Percentiles rank a stretch among this genome's conserved stretches.
Conservation (phyloP, 73 alveolate genomes). For the Paraurostyla sp. region DNA sequence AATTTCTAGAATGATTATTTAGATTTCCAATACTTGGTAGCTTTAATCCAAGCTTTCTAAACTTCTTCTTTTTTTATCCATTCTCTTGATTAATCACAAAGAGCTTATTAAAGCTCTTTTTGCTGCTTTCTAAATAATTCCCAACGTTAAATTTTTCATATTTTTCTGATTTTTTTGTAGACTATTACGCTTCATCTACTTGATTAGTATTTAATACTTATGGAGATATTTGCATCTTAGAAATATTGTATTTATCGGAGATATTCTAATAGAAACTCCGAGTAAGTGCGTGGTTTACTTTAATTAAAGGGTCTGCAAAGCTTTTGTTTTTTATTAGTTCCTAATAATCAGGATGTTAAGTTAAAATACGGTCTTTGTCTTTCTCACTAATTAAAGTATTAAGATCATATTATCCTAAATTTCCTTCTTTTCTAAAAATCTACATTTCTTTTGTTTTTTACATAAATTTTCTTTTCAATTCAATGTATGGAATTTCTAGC, state of each 20-base stretch:
- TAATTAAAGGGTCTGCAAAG: not conserved
- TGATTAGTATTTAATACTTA: not conserved
- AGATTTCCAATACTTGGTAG: no score
- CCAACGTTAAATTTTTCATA: not conserved
- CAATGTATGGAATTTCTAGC: not conserved
- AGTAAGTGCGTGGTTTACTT: not conserved
- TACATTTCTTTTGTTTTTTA: constrained; percentile 32
- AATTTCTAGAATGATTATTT: no score
- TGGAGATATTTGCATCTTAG: not conserved
- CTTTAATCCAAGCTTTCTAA: not conserved
- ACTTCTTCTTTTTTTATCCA: not conserved
- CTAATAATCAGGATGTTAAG: not conserved
- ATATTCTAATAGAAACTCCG: not conserved
- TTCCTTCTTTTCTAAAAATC: not conserved
- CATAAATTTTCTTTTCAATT: not conserved
- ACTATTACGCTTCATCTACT: not conserved
- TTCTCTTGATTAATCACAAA: not conserved
- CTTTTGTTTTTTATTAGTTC: not conserved
- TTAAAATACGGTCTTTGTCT: not conserved
- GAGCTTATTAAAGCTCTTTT: not conserved
- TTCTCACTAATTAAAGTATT: not conserved
- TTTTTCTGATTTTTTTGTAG: not conserved
- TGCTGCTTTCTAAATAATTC: not conserved
- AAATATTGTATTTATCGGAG: not conserved
- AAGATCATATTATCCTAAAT: not conserved